phyloP scores from a whole-genome alignment of 495 filamentous ascomycete species.

The Aspergillus cristatus region DNA sequence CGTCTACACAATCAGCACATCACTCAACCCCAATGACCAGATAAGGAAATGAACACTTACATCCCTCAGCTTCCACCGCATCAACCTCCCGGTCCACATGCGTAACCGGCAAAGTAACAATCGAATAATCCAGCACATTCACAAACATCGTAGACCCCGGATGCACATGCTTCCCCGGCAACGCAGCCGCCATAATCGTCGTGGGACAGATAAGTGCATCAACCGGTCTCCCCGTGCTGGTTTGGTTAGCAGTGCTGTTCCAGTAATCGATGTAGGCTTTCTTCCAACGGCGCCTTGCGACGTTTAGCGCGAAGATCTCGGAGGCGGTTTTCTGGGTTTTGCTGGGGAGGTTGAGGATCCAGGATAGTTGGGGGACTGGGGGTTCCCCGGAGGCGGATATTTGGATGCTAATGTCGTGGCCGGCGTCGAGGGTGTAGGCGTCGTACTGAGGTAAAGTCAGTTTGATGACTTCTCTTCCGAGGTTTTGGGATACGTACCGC shows the following conservation, averaged over 20 bases:
- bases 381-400: constrained; percentile 50
- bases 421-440: constrained; percentile 35
- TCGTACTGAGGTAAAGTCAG: constrained; percentile 2
- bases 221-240: constrained; percentile 48
- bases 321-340: constrained; percentile 28
- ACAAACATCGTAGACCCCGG: constrained; percentile 45
- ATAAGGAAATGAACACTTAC: constrained; percentile 36
- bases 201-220: constrained; percentile 43
- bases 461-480: not conserved
- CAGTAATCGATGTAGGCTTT: constrained; percentile 63
- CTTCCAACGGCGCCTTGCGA: constrained; percentile 49
- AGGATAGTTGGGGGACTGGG: constrained; percentile 29
- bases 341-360: constrained; percentile 17
- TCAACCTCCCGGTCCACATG: constrained; percentile 46
- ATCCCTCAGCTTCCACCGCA: constrained; percentile 26
- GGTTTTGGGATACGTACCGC: constrained; percentile 12
- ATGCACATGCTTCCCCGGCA: constrained; percentile 36
- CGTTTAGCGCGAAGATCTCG: constrained; percentile 44
- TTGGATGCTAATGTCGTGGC: constrained; percentile 40
- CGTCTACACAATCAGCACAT: constrained; percentile 28
- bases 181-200: constrained; percentile 39
- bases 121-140: constrained; percentile 51
- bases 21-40: not conserved
- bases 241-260: constrained; percentile 47
- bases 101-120: constrained; percentile 49